Evolutionary conservation across 768 basidiomycete genomes (phyloP), one percentile per base, ranked within the genome.

Genomic region (Boletus reticulatus): DNA sequence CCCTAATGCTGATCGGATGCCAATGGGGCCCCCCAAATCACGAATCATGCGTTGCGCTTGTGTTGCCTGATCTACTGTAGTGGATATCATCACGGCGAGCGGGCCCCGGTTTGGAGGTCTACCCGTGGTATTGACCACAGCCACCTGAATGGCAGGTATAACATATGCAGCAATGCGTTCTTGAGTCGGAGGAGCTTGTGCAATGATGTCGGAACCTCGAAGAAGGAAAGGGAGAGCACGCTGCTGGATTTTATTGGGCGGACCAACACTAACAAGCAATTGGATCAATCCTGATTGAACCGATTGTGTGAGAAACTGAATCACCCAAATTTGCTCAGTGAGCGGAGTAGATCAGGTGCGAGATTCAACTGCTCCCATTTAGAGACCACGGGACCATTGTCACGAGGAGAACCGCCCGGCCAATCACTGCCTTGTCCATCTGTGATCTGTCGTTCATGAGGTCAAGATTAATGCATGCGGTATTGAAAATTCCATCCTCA

Each of bases 221-320:
- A 98, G 80, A 56, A 99, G 84, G 76, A 98, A 98, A 8, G 97
- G 97, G 48, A 99, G 77, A 43, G 97, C 95, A 46, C 96, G 84
- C 67, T 96, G 94, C 73, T 98, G 97, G 61, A 99, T 97, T 78
- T 99, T 99, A 73, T 98, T 98, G 7, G 97, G 97, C 2, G 97
- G 97, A 1, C 96, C 95, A 58, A 98, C 88, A 41, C 94, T 95
- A 65, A 24, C 7, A 43, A n/a, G 43, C 29, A 41, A 44, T 16
- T 53, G 29, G 29, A 45, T 69, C 48, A 71, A 63, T 44, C 37
- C 22, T 19, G 55, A 47, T 50, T 22, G 54, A 57, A 39, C 50
- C 39, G 31, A 56, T 34, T 36, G 45, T 17, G 42, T 43, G 34
- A 44, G 52, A 54, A 43, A 56, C 37, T 11, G 36, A 76, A 87